A percentile compares a stretch with the other conserved stretches of the same genome.
Evolutionary conservation across 139 green algal genomes (phyloP).

Genomic region (Tetraselmis striata): DNA sequence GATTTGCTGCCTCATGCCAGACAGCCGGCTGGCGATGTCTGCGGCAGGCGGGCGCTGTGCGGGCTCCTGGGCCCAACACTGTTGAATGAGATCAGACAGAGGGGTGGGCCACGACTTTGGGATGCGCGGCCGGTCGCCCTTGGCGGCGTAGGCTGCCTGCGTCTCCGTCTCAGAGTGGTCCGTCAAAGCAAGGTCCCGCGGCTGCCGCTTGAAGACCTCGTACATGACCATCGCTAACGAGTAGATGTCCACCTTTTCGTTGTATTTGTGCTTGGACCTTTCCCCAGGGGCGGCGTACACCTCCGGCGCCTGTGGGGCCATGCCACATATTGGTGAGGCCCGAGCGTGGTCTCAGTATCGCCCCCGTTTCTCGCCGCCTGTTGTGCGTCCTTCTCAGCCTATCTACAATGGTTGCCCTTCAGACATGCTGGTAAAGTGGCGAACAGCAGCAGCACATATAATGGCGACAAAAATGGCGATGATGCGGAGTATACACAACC

Average conservation of each 20-base stretch:
- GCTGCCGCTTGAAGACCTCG: neutral
- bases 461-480: too few relatives aligned
- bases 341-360: too few relatives aligned
- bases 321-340: too few relatives aligned
- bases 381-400: too few relatives aligned
- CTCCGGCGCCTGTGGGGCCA: too few relatives aligned
- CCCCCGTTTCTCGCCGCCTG: too few relatives aligned
- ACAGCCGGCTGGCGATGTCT: neutral
- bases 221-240: neutral
- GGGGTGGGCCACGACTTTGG: neutral
- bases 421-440: too few relatives aligned
- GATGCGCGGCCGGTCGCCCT: neutral
- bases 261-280: neutral
- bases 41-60: neutral
- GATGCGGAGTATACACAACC: too few relatives aligned
- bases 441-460: too few relatives aligned
- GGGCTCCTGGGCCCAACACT: neutral
- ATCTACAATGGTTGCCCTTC: too few relatives aligned
- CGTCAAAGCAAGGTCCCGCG: neutral
- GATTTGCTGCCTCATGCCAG: neutral
- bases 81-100: neutral
- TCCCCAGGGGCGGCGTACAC: neutral
- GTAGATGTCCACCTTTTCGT: neutral
- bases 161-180: neutral
- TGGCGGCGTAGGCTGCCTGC: neutral